Evolutionary conservation across 805 yeast genomes (phyloP).

Genomic region (Kockiozyma suomiensis): DNA sequence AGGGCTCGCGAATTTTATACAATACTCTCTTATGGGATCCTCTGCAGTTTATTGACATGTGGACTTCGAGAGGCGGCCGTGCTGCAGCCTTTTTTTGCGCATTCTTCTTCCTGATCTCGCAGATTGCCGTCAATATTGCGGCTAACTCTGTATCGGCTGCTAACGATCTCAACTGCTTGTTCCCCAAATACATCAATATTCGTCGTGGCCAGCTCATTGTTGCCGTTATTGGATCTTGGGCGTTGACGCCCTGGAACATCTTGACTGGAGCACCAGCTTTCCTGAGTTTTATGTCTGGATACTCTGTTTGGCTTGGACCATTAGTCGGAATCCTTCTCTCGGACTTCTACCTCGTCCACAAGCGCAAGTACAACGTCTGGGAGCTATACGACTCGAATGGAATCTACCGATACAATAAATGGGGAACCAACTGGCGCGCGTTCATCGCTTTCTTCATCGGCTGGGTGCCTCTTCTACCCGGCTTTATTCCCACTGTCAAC

Average conservation of each 20-base stretch:
- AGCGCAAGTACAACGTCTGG: constrained; percentile 46
- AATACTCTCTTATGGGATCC: constrained; percentile 31
- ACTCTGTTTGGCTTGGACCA: constrained; percentile 50
- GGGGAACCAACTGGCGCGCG: constrained; percentile 52
- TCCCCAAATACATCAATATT: constrained; percentile 52
- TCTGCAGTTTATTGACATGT: constrained; percentile 21
- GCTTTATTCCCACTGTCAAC: constrained; percentile 35
- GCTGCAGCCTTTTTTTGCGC: constrained; percentile 34
- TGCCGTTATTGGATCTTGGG: constrained; percentile 41
- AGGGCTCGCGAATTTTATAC: constrained; percentile 27
- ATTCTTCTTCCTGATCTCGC: constrained; percentile 61
- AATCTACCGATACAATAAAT: constrained; percentile 48
- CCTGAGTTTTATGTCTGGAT: constrained; percentile 44
- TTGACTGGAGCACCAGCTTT: constrained; percentile 45
- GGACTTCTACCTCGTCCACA: constrained; percentile 50
- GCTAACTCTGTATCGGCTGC: constrained; percentile 50
- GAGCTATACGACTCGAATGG: constrained; percentile 49
- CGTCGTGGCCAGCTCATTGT: constrained; percentile 52
- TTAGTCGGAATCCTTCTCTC: constrained; percentile 46
- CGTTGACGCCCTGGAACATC: constrained; percentile 49
- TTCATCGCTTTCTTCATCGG: constrained; percentile 45
- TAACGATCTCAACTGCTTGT: constrained; percentile 47
- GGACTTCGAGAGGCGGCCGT: constrained; percentile 33
- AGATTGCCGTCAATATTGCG: constrained; percentile 68
- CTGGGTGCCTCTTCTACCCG: constrained; percentile 37